Conservation (phyloP, 208 protist species). For the Wallacemonas collosoma region DNA sequence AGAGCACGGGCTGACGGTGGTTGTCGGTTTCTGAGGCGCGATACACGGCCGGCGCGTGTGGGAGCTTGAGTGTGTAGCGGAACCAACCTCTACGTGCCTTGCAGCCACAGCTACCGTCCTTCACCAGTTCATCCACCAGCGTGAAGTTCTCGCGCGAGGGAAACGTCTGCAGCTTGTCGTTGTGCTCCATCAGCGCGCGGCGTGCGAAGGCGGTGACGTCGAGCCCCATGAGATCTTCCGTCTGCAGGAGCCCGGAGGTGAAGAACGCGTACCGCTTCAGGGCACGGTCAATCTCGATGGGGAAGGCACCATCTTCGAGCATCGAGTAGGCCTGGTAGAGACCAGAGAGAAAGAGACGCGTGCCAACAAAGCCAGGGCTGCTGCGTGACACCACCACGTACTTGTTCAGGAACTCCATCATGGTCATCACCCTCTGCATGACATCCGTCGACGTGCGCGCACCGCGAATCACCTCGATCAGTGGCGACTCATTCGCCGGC, state of each 20-base stretch:
- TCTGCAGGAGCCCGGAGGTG: constrained; percentile 70
- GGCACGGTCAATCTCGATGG: constrained; percentile 75
- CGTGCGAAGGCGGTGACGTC: constrained; percentile 57
- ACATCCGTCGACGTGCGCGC: constrained; percentile 47
- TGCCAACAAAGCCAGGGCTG: constrained; percentile 67
- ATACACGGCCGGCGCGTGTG: constrained; percentile 17
- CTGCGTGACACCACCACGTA: constrained; percentile 69
- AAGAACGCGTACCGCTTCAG: constrained; percentile 69
- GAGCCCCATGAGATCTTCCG: constrained; percentile 87
- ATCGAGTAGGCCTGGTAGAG: constrained; percentile 82
- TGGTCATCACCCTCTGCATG: constrained; percentile 43
- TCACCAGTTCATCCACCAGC: constrained; percentile 49
- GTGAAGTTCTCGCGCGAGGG: constrained; percentile 49
- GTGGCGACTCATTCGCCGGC: constrained; percentile 76
- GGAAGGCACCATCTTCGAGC: constrained; percentile 83
- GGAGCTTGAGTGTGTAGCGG: constrained; percentile 36
- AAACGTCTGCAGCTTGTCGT: constrained; percentile 23
- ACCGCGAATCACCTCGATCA: constrained; percentile 77
- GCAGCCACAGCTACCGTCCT: constrained; percentile 57
- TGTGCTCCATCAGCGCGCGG: not conserved
- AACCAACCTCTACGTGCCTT: constrained; percentile 84
- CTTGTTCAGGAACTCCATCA: constrained; percentile 71
- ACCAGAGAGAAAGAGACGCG: constrained; percentile 68
- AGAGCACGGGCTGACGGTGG: constrained; percentile 33
- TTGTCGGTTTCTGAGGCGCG: constrained; percentile 24